These are phyloP conservation scores for Abrus precatorius DNA, from an alignment of 306 rosid genomes.

Conservation along the genomic window DNA sequence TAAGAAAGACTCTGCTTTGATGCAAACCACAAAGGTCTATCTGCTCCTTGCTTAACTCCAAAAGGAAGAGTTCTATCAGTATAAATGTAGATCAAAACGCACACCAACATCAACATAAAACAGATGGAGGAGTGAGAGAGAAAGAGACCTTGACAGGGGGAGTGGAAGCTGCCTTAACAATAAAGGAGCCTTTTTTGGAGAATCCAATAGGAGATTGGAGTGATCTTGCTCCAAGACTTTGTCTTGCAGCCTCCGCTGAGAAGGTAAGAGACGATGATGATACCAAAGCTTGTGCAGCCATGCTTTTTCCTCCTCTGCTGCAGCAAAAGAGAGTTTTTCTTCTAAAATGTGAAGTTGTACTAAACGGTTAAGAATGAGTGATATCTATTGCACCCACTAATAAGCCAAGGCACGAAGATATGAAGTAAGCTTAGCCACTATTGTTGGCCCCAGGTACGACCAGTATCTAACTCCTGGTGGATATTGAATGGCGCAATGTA, in stretches of 20 bases:
- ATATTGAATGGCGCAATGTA: conserved; percentile 45
- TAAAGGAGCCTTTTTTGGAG: conserved; percentile 68
- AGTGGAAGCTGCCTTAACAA: conserved; percentile 76
- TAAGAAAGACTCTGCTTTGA: conserved; percentile 96
- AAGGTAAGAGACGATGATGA: conserved; percentile 88
- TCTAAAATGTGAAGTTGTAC: conserved; percentile 10
- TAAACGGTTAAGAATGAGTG: conserved; percentile 40
- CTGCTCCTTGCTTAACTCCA: conserved; percentile 84
- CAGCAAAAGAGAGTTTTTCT: conserved; percentile 5
- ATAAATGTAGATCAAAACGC: neutral
- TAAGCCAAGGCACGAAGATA: conserved; percentile 44
- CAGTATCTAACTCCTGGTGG: conserved; percentile 59
- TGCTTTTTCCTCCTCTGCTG: conserved; percentile 16
- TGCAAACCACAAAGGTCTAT: conserved; percentile 94
- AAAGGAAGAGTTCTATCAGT: conserved; percentile 15
- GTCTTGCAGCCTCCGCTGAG: conserved; percentile 71
- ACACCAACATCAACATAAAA: neutral
- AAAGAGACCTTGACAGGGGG: conserved; percentile 88
- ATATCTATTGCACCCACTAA: conserved; percentile 25
- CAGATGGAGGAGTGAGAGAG: neutral
- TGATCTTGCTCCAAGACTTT: conserved; percentile 65
- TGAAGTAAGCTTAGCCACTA: conserved; percentile 53
- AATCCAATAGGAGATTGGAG: conserved; percentile 56
- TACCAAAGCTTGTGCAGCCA: conserved; percentile 89
- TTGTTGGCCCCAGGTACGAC: conserved; percentile 34